Conservation (phyloP, 2,329 filamentous ascomycete species). For the Colletotrichum salicis region DNA sequence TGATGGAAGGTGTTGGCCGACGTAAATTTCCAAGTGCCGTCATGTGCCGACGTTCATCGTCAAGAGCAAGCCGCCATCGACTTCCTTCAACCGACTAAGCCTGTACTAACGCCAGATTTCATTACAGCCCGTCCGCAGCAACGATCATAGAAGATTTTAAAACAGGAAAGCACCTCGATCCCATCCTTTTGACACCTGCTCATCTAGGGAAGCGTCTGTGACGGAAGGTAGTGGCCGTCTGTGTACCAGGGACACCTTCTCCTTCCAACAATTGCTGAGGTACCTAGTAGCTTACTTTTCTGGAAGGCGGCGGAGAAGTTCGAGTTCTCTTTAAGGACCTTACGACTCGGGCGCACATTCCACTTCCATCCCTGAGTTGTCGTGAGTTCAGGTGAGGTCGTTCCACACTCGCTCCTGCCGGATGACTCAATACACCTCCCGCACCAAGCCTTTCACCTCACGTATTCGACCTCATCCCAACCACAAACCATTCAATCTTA, state of each 20-base stretch:
- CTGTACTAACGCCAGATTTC: not conserved
- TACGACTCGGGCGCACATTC: too few species aligned
- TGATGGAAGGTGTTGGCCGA: not conserved
- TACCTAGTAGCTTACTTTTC: too few species aligned
- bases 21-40: not conserved
- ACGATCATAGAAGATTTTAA: too few species aligned
- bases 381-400: not conserved
- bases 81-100: not conserved
- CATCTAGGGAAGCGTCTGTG: too few species aligned
- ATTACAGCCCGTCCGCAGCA: not conserved
- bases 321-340: too few species aligned
- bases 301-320: too few species aligned
- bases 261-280: too few species aligned
- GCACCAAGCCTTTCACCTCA: not conserved
- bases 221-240: fast-evolving
- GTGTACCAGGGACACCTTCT: too few species aligned
- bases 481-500: not conserved
- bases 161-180: too few species aligned
- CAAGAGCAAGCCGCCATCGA: not conserved
- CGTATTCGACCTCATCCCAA: not conserved
- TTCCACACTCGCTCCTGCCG: not conserved
- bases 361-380: too few species aligned
- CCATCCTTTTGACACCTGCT: too few species aligned
- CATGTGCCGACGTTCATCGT: not conserved
- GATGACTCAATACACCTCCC: slow-evolving; percentile 6